Conservation (phyloP, 2,329 filamentous ascomycete genomes). For the Arachnomyces sp. region DNA sequence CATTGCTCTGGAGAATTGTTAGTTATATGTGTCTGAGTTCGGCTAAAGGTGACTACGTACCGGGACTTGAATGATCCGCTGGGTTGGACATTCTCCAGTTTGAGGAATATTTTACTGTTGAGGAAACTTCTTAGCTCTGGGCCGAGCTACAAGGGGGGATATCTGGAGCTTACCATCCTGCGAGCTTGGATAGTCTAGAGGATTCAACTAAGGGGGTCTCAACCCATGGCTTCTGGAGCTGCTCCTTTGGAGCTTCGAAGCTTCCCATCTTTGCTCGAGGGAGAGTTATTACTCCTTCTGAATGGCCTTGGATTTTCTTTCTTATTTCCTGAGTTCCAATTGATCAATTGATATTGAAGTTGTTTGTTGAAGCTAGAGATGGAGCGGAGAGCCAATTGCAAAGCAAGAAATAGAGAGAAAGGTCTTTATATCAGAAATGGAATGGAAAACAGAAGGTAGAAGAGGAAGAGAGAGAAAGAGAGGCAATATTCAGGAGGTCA, state of each 20-base stretch:
- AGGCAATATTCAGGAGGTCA: constrained; percentile 1
- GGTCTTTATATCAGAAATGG: background rate
- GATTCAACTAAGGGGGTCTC: constrained; percentile 66
- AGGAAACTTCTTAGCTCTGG: constrained; percentile 25
- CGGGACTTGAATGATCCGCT: constrained; percentile 80
- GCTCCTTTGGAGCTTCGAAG: constrained; percentile 21
- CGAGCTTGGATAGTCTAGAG: constrained; percentile 56
- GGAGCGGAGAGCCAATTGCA: too few species aligned
- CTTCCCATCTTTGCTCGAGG: constrained; percentile 27
- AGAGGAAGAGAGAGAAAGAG: constrained; percentile 1
- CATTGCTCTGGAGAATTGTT: constrained; percentile 45
- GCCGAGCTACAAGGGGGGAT: background rate
- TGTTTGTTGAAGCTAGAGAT: background rate
- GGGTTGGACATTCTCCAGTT: constrained; percentile 78
- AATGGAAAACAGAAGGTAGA: background rate
- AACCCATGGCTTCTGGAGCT: constrained; percentile 51
- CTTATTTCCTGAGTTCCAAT: background rate
- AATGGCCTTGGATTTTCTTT: background rate
- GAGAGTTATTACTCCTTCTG: background rate
- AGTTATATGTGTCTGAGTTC: constrained; percentile 4
- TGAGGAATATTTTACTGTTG: constrained; percentile 66
- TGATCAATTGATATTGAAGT: background rate
- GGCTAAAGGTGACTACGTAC: constrained; percentile 7
- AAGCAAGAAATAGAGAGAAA: too few species aligned
- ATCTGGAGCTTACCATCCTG: constrained; percentile 56